Percentiles rank a stretch among this genome's conserved stretches.
These are phyloP conservation scores for Calophaca sinica DNA, from an alignment of 306 rosid species.

Conservation along the genomic window DNA sequence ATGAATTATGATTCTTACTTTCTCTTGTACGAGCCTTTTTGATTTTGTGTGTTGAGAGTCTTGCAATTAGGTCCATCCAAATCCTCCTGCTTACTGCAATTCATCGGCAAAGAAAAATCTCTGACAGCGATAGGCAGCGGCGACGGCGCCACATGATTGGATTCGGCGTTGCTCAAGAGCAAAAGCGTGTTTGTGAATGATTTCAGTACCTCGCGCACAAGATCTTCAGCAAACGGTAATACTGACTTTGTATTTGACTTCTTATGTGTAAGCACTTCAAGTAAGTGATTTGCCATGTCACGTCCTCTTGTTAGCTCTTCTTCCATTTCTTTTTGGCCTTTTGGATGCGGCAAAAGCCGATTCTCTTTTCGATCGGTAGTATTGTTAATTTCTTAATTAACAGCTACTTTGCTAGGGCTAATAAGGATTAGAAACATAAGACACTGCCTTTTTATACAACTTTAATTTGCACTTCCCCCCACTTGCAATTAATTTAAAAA, in stretches of 20 bases:
- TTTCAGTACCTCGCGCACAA: constrained; percentile 23
- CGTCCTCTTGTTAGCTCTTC: constrained; percentile 44
- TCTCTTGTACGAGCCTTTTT: constrained; percentile 24
- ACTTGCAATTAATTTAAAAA: no score
- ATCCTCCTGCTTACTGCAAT: no score
- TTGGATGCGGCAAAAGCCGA: neutral
- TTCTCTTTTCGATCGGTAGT: neutral
- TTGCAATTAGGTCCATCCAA: neutral
- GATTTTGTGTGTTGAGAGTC: neutral
- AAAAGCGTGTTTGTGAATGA: constrained; percentile 44
- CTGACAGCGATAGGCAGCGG: neutral
- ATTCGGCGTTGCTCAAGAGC: neutral
- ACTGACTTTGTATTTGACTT: neutral
- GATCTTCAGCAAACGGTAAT: constrained; percentile 29
- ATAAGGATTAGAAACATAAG: no score
- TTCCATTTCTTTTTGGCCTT: constrained; percentile 23
- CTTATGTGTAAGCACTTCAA: neutral
- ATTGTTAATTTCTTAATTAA: neutral
- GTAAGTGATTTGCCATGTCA: constrained; percentile 43
- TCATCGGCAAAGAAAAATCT: constrained; percentile 1
- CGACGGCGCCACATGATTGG: neutral
- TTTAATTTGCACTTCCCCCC: no score
- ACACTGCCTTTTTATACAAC: no score
- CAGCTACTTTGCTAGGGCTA: no score
- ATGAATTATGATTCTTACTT: constrained; percentile 30